Evolutionary conservation across 1,284 basidiomycete species (phyloP).

Genomic region (Cryptococcus sp.): DNA sequence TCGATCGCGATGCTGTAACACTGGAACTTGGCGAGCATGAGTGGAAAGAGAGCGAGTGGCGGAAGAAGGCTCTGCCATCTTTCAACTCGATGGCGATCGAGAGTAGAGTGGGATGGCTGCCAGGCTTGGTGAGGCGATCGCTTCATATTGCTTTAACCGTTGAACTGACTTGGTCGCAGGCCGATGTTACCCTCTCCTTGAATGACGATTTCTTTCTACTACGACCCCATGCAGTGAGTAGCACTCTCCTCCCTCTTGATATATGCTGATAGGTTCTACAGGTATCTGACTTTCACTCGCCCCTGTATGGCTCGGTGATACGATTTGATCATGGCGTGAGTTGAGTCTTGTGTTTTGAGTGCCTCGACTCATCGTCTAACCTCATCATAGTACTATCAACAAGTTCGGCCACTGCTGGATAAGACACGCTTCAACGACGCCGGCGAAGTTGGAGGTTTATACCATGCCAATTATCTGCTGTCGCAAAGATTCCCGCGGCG

Average conservation of each 20-base stretch:
- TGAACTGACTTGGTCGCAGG: conserved; percentile 11
- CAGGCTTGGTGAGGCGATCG: conserved; percentile 32
- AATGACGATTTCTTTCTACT: conserved; percentile 52
- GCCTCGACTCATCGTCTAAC: not conserved
- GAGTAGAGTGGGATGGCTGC: conserved; percentile 44
- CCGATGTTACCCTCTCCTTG: conserved; percentile 40
- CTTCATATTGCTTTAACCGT: no score
- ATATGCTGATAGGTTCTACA: conserved; percentile 3
- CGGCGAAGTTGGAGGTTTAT: conserved; percentile 46
- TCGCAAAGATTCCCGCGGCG: conserved; percentile 46
- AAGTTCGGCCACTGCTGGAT: conserved; percentile 41
- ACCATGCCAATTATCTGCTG: conserved; percentile 47
- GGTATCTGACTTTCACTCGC: conserved; percentile 48
- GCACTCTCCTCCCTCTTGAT: not conserved
- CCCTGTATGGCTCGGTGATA: conserved; percentile 48
- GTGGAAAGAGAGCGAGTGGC: conserved; percentile 40
- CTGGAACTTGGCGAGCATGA: conserved; percentile 29
- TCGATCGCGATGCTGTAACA: conserved; percentile 22
- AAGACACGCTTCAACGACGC: conserved; percentile 36
- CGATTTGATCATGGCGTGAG: conserved; percentile 42
- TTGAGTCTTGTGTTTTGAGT: not conserved
- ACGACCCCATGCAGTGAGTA: conserved; percentile 36
- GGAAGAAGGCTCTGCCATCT: conserved; percentile 41
- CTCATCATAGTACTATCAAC: conserved; percentile 30
- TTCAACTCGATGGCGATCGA: conserved; percentile 53